phyloP scores from a whole-genome alignment of 139 green algal species.

The Gonium pectorale region DNA sequence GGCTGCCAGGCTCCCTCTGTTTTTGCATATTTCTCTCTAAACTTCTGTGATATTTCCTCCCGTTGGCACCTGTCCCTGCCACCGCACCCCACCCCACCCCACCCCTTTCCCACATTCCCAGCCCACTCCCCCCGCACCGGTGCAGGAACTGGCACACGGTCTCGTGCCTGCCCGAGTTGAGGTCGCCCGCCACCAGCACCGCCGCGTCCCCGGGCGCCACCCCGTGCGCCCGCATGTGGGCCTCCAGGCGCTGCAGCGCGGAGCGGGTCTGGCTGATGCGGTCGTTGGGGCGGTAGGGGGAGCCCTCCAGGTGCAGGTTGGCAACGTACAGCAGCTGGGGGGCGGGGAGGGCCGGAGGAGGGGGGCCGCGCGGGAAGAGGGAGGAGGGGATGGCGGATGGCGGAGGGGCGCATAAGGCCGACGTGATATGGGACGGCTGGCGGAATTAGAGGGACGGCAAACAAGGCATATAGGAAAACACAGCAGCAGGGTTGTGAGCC shows the following conservation, averaged over 20 bases:
- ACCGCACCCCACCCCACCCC: too few relatives aligned
- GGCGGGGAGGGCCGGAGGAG: neutral
- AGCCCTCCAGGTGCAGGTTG: constrained; percentile 76
- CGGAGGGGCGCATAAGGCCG: too few relatives aligned
- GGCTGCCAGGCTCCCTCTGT: too few relatives aligned
- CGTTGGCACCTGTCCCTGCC: too few relatives aligned
- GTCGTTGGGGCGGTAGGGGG: constrained; percentile 65
- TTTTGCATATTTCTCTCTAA: too few relatives aligned
- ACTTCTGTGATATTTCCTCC: too few relatives aligned
- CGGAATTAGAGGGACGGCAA: too few relatives aligned
- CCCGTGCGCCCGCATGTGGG: constrained; percentile 28
- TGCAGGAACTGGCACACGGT: constrained; percentile 59
- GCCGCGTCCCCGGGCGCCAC: constrained; percentile 4
- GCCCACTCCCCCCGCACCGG: constrained; percentile 2
- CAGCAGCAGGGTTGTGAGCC: too few relatives aligned
- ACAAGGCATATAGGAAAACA: too few relatives aligned
- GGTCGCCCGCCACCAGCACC: constrained; percentile 65
- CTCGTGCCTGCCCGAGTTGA: constrained; percentile 60
- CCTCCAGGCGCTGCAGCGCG: constrained; percentile 63
- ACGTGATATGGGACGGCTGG: too few relatives aligned
- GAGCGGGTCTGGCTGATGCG: constrained; percentile 63
- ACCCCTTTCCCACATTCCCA: too few relatives aligned
- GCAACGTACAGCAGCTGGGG: constrained; percentile 59
- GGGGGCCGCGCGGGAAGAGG: neutral
- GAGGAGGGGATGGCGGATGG: too few relatives aligned